These are phyloP conservation scores for Naegleria fowleri DNA, from an alignment of 208 protist species.

Conservation along the genomic window DNA sequence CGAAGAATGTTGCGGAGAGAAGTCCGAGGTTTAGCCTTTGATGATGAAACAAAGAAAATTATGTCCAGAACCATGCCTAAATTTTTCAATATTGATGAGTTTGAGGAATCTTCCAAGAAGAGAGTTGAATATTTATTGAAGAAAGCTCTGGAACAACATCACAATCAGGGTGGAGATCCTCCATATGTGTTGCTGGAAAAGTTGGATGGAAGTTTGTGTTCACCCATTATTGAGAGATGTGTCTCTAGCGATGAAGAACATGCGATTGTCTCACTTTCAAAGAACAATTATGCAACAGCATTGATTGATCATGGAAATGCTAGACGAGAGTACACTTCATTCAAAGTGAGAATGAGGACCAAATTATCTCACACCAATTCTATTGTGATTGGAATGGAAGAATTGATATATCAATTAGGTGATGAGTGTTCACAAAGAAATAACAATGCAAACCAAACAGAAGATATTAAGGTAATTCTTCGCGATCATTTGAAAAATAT, in stretches of 20 bases:
- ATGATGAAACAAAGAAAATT: background rate
- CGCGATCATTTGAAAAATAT: background rate
- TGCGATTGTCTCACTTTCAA: background rate
- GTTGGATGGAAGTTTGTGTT: slow-evolving; percentile 12
- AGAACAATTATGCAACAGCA: background rate
- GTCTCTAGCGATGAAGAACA: background rate
- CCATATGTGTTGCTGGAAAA: background rate
- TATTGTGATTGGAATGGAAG: background rate
- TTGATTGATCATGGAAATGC: background rate
- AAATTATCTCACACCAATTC: background rate
- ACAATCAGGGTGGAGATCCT: background rate
- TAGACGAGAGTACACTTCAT: background rate
- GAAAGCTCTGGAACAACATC: background rate
- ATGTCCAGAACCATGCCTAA: background rate
- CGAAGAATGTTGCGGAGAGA: slow-evolving; percentile 11
- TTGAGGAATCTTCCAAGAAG: background rate
- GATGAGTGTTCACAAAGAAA: background rate
- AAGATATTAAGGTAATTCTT: background rate
- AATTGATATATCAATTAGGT: background rate
- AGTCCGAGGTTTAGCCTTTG: slow-evolving; percentile 17
- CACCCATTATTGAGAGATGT: background rate
- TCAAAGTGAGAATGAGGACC: background rate
- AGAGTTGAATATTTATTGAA: background rate
- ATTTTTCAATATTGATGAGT: slow-evolving; percentile 23
- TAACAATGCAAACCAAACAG: background rate